These are phyloP conservation scores for Quercus lobata DNA, from an alignment of 331 rosid genomes.

Conservation along the genomic window DNA sequence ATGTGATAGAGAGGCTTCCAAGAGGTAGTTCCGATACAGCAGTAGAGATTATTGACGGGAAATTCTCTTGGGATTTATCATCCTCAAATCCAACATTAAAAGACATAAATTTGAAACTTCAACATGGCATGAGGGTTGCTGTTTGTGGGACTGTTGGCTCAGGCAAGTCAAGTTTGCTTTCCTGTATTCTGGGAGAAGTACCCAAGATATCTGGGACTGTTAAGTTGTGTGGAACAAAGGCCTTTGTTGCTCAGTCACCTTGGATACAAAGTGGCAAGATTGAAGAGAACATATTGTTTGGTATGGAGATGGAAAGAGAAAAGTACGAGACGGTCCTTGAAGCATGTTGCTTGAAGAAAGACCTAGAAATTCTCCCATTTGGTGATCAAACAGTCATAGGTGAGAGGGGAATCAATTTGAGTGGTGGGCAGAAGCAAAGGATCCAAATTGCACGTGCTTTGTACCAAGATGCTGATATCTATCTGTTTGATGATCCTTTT, in stretches of 20 bases:
- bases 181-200: conserved; percentile 60
- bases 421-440: conserved; percentile 60
- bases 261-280: conserved; percentile 58
- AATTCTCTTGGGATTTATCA: conserved; percentile 60
- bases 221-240: conserved; percentile 43
- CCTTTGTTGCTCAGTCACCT: conserved; percentile 52
- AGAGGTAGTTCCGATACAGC: conserved; percentile 42
- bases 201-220: conserved; percentile 49
- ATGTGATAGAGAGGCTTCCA: conserved; percentile 45
- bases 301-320: conserved; percentile 47
- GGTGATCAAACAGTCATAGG: conserved; percentile 57
- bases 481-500: conserved; percentile 56
- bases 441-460: conserved; percentile 50
- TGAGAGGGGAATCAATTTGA: conserved; percentile 55
- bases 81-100: conserved; percentile 34
- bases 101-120: conserved; percentile 38
- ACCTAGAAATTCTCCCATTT: conserved; percentile 41
- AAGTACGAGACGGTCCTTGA: conserved; percentile 39
- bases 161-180: conserved; percentile 69
- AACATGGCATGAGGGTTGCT: conserved; percentile 53
- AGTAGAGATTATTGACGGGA: conserved; percentile 47
- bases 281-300: conserved; percentile 46
- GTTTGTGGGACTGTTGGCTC: conserved; percentile 73
- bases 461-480: conserved; percentile 51
- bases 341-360: conserved; percentile 49